A percentile compares a stretch with the other conserved stretches of the same genome.
These are phyloP conservation scores for Aspergillus sp. DNA, from an alignment of 2,329 filamentous ascomycete species.

Conservation along the genomic window DNA sequence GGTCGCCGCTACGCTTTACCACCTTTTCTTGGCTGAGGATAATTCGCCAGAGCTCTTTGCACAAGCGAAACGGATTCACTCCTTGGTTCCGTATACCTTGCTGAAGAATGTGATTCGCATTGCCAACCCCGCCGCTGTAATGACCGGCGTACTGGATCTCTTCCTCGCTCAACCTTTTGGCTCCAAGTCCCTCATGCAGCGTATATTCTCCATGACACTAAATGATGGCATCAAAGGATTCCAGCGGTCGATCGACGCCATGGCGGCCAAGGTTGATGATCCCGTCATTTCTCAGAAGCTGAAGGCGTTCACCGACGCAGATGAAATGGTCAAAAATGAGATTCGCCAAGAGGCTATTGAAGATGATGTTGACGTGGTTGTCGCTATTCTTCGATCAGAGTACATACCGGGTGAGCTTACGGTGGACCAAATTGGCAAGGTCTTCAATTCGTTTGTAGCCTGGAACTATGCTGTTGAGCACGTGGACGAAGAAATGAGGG, in stretches of 20 bases:
- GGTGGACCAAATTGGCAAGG: constrained; percentile 75
- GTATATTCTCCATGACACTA: constrained; percentile 90
- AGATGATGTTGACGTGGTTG: constrained; percentile 82
- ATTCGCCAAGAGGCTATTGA: constrained; percentile 74
- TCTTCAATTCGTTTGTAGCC: constrained; percentile 94
- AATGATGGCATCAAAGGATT: constrained; percentile 87
- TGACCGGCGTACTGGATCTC: constrained; percentile 92
- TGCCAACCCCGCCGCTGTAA: constrained; percentile 93
- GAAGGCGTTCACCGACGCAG: constrained; percentile 74
- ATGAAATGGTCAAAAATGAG: constrained; percentile 73
- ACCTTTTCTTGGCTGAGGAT: constrained; percentile 95
- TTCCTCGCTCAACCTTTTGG: constrained; percentile 97
- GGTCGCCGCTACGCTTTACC: constrained; percentile 93
- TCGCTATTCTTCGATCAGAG: constrained; percentile 81
- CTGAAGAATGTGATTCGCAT: constrained; percentile 97
- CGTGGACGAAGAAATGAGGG: constrained; percentile 79
- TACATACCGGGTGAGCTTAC: constrained; percentile 72
- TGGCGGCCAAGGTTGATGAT: constrained; percentile 80
- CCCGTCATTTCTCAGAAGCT: constrained; percentile 78
- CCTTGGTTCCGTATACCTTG: constrained; percentile 87
- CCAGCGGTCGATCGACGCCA: constrained; percentile 81
- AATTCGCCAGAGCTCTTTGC: constrained; percentile 96
- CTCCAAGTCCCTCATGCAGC: constrained; percentile 84
- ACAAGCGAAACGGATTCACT: constrained; percentile 92
- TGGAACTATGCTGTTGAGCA: constrained; percentile 96